Base-by-base conservation (phyloP, 2,329 filamentous ascomycete genomes). In the Sclerotinia spermophila region DNA sequence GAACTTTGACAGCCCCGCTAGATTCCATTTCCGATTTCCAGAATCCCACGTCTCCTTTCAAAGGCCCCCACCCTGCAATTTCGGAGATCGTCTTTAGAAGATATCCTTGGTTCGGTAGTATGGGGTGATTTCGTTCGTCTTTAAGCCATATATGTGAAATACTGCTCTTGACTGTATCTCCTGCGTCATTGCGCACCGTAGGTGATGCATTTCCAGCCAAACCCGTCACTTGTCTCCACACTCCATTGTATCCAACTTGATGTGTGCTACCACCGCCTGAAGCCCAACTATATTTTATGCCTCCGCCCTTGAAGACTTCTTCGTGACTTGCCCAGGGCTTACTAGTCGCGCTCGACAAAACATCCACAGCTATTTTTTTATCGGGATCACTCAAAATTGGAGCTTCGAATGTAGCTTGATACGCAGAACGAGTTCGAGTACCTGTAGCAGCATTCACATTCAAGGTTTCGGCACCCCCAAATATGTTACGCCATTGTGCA, bases 301-400 rank as follows among this genome's bases (percentile, higher is more conserved):
- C 90, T 30, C 87, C 93, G 24, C 94, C 94, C 78, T 90, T 92
- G 30, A 96, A 82, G 4, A 90, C 89, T 81, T 99, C 95, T 77
- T 98, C 95, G 79, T 99, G 95, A 74, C 92, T 96, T 33, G 96
- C 94, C 92, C 93, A 98, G 19, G 90, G 87, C 82, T 98, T 97
- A 73, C 95, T 87, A 0, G 93, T 96, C 59, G 93, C 90, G 73
- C 92, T 97, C 15, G 91, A 90, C 59, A 97, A 84, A 1, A 87
- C 94, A 75, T 97, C 94, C 72, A 97, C 77, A 75, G 95, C 90
- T 72, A 94, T 84, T 72, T 91, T 87, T 76, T 93, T 83, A 78
- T 97, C 90, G 0, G 96, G 94, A 79, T 97, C 92, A 81, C 92
- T 92, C 70, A 92, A 84, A 61, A 99, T 84, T 0, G 96, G 96